phyloP scores from a whole-genome alignment of 257 asterid species.

The Plantago major region DNA sequence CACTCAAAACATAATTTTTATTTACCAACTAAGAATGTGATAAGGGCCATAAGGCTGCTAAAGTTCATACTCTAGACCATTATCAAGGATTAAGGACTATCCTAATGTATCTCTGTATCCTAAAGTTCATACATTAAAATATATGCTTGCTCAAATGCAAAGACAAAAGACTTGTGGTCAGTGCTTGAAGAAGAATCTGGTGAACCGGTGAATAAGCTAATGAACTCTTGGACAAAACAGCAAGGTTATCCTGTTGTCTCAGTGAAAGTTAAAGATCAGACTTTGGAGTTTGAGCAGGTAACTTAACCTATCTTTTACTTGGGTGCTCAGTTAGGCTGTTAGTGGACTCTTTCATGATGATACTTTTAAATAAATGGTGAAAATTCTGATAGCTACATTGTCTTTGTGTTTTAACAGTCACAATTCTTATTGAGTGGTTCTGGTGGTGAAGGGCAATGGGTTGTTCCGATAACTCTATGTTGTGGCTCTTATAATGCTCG shows the following conservation, averaged over 20 bases:
- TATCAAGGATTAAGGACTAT: no score
- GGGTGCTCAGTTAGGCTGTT: no score
- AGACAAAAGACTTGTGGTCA: conserved; percentile 93
- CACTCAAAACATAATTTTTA: no score
- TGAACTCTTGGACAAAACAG: conserved; percentile 94
- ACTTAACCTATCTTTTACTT: background rate
- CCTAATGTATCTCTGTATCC: no score
- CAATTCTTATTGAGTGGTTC: conserved; percentile 74
- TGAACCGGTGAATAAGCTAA: conserved; percentile 84
- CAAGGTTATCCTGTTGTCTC: conserved; percentile 89
- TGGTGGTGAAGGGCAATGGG: conserved; percentile 88
- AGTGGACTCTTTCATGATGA: no score
- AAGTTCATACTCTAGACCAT: no score
- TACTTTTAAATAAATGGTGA: conserved; percentile 1
- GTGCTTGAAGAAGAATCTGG: conserved; percentile 89
- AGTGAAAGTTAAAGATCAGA: conserved; percentile 59
- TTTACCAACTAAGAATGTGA: no score
- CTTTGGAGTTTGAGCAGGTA: conserved; percentile 88
- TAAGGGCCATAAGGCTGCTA: no score
- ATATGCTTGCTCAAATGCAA: conserved; percentile 85
- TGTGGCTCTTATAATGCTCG: conserved; percentile 64
- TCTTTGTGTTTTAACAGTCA: conserved; percentile 44
- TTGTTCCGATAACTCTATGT: conserved; percentile 79
- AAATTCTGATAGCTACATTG: background rate
- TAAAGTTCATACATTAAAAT: conserved; percentile 65